Base-by-base conservation (phyloP, 1,284 basidiomycete species). In the Somion occarium region DNA sequence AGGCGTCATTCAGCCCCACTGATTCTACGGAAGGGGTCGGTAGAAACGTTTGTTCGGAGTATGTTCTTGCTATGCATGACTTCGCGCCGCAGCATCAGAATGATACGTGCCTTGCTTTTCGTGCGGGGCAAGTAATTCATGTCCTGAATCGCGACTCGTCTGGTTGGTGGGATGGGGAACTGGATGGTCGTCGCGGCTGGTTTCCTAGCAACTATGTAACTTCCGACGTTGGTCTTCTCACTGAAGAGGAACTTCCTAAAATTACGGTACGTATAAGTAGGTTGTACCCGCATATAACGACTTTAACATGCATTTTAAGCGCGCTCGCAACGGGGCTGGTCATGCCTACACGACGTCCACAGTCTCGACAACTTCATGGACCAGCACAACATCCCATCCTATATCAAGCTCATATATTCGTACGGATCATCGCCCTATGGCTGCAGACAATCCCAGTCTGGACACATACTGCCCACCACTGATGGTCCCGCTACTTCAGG, bases 161-260 rank as follows among this genome's bases (percentile, higher is more conserved):
- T 55, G 97, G 96, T 0, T 99, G 97, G 97, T 98, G 96, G 96
- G 95, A 99, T 64, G 96, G 97, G 9, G 93, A 98, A 69, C 70
- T 97, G 19, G 87, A 88, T 47, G 85, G 82, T 3, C 72, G 84
- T 50, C 74, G 93, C 60, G 97, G 97, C n/a, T 99, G 96, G 96
- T 98, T 98, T 69, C 96, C 96, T n/a, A 93, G 91, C 64, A 92
- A 92, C 68, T 91, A 91, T 69, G 88, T 90, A 52, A 83, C 82
- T 57, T 70, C 76, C 22, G 82, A 85, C 56, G 74, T 79, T 25
- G 75, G 78, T 9, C 61, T 75, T 37, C 53, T 79, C 43, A 73
- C 69, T 30, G 82, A 85, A 58, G 79, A 83, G 55, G 75, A 78
- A 48, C 52, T 69, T 57, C 73, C 57, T 50, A 69, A 63, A 60